Evolutionary conservation across 495 filamentous ascomycete species (phyloP), one percentile per base, ranked within the genome.

Genomic region (Penicillium coffeae): DNA sequence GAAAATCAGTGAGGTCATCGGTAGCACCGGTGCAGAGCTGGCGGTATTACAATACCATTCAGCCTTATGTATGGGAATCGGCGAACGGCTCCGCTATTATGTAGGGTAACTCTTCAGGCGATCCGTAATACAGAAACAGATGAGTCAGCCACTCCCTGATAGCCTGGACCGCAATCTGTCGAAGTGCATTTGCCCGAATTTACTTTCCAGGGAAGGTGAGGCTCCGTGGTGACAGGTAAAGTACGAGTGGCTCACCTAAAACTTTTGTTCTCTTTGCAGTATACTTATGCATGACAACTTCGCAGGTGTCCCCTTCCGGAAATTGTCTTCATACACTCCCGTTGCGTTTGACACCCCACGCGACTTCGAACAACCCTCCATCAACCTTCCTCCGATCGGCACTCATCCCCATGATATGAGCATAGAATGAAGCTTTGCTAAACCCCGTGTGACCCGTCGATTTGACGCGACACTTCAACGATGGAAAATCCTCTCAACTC

Each of bases 401-500:
- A 4, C 25, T 10, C 25, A 4, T 10, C 4, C 25, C 25, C 4
- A 5, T 30, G 5, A 21, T 12, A 2, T 27, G 47, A 48, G 52
- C 40, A 41, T 42, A 59, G 42, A 49, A 57, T 62, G 60, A 56
- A 36, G 27, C 63, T 54, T 51, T 63, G 47, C 52, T 55, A 51
- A 52, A 50, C 40, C 19, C 34, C 45, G 45, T 44, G 58, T 45
- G 50, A 38, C 58, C 46, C 55, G 58, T 55, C 54, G 42, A 56
- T 13, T 54, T 42, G 51, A 55, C 54, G 50, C 52, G 22, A 42
- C 22, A 21, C n/a, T 34, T 15, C 16, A 51, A 56, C 16, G 1
- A 71, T 71, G 67, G 65, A 68, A 2, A 52, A 52, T 32, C 47
- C 56, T 3, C 42, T 50, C n/a, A 48, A 53, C 33, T 42, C 44